phyloP scores from a whole-genome alignment of 2,329 filamentous ascomycete genomes.

The Alternaria panax region DNA sequence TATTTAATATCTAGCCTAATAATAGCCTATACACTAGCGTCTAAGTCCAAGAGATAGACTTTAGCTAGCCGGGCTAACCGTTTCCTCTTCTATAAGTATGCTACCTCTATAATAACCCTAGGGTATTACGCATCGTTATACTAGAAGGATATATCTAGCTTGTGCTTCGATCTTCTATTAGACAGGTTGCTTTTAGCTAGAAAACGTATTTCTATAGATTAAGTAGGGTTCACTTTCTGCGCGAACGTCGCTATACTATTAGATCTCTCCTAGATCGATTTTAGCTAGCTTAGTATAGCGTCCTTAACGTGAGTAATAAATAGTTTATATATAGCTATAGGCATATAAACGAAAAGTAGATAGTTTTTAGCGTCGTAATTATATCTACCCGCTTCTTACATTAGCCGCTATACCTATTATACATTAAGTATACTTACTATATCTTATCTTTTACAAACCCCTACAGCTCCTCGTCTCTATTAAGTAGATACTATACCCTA shows the following conservation, averaged over 20 bases:
- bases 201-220: conserved; percentile 28
- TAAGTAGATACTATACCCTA: no score
- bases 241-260: conserved; percentile 24
- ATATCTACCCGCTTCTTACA: conserved; percentile 23
- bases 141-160: conserved; percentile 32
- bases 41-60: conserved; percentile 28
- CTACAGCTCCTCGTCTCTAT: no score
- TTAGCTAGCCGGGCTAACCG: conserved; percentile 22
- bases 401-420: no score
- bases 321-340: conserved; percentile 28
- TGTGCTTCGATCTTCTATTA: conserved; percentile 30
- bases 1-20: conserved; percentile 27
- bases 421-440: no score
- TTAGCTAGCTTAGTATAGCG: conserved; percentile 27
- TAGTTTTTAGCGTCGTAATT: conserved; percentile 21
- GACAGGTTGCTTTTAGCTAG: conserved; percentile 5
- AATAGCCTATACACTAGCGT: conserved; percentile 22
- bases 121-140: conserved; percentile 32
- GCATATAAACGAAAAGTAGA: conserved; percentile 29
- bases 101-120: conserved; percentile 30
- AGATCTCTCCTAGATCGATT: conserved; percentile 26
- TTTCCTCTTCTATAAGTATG: conserved; percentile 25
- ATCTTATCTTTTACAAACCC: no score
- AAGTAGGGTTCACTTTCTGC: conserved; percentile 25
- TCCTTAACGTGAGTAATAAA: conserved; percentile 28